Conservation (phyloP, 441 rosid species). For the Syzygium syzygioides region DNA sequence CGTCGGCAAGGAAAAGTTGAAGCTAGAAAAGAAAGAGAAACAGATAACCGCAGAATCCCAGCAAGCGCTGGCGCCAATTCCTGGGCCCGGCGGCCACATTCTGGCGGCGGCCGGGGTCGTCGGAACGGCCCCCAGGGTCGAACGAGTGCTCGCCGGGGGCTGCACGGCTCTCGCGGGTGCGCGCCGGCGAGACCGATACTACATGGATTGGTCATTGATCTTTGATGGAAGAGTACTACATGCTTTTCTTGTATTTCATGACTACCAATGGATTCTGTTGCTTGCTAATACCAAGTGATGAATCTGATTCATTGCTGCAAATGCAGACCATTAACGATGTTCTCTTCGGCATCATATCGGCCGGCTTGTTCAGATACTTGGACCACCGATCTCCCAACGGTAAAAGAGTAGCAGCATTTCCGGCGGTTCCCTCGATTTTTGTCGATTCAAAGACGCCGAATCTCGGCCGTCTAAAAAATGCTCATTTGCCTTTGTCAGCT, state of each 20-base stretch:
- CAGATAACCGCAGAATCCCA: accelerated
- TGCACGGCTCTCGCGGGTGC: background rate
- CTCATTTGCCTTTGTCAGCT: conserved; percentile 16
- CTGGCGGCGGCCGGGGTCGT: background rate
- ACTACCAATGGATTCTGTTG: background rate
- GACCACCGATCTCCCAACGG: conserved; percentile 38
- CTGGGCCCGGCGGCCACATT: background rate
- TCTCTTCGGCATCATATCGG: conserved; percentile 43
- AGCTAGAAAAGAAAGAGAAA: background rate
- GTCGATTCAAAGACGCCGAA: background rate
- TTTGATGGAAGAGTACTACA: background rate
- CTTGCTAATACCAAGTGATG: background rate
- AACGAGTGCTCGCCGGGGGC: background rate
- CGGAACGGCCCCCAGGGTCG: background rate
- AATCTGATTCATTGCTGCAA: background rate
- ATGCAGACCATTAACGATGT: conserved; percentile 55
- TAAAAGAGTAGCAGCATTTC: background rate
- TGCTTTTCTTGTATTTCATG: background rate
- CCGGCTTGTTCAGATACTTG: conserved; percentile 45
- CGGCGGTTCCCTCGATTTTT: background rate
- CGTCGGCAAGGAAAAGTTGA: background rate
- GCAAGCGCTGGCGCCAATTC: background rate
- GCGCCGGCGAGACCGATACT: too few species aligned
- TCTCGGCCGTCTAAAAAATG: background rate
- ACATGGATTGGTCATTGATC: too few species aligned